A percentile compares a stretch with the other conserved stretches of the same genome.
Evolutionary conservation across 306 rosid species (phyloP).

Genomic region (Gillenia trifoliata): DNA sequence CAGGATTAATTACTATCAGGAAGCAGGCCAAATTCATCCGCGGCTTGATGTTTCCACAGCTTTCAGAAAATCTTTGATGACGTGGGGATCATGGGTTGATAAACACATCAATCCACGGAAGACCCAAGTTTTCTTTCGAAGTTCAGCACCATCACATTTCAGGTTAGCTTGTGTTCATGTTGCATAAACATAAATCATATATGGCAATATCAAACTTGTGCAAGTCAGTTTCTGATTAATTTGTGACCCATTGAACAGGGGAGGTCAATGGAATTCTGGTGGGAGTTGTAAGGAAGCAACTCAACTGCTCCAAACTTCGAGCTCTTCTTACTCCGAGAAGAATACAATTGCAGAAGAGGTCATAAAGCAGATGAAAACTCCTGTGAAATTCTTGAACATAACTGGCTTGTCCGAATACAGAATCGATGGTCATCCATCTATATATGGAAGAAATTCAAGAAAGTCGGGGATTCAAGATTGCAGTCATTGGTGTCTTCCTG

Average conservation of each 20-base stretch:
- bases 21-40: conserved; percentile 73
- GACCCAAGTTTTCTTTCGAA: conserved; percentile 80
- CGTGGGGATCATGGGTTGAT: conserved; percentile 91
- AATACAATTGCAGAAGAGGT: conserved; percentile 52
- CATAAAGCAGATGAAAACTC: neutral
- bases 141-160: conserved; percentile 92
- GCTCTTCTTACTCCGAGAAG: conserved; percentile 20
- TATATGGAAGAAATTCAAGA: no score
- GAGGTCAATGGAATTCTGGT: no score
- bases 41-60: conserved; percentile 64
- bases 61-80: conserved; percentile 62
- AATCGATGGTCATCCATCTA: conserved; percentile 50
- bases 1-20: conserved; percentile 88
- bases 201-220: neutral
- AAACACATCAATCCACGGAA: conserved; percentile 51
- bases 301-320: no score
- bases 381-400: conserved; percentile 61
- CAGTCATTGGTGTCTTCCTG: conserved; percentile 99
- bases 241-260: conserved; percentile 16
- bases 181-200: neutral
- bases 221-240: conserved; percentile 4
- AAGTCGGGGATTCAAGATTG: conserved; percentile 52
- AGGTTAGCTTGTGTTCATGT: conserved; percentile 45
- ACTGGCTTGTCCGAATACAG: conserved; percentile 67
- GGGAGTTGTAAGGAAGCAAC: no score